phyloP scores from a whole-genome alignment of 2,329 filamentous ascomycete species.

The Fusarium sp. region DNA sequence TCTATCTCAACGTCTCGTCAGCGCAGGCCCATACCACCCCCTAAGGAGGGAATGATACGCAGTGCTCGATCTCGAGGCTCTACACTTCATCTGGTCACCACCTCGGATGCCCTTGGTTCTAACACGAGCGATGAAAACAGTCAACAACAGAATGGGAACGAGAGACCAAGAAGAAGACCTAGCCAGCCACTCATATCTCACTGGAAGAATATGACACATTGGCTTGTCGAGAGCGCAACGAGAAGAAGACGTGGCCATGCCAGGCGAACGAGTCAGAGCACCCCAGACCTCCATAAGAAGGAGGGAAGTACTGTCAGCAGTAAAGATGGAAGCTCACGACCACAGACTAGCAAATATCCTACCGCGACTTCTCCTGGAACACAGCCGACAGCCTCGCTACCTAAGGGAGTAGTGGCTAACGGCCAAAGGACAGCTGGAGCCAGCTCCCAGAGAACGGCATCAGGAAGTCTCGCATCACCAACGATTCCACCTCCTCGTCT shows the following conservation, averaged over 20 bases:
- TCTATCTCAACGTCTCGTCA: conserved; percentile 82
- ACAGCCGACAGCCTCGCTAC: conserved; percentile 58
- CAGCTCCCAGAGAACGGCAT: conserved; percentile 38
- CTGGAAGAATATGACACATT: conserved; percentile 73
- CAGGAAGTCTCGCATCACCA: conserved; percentile 44
- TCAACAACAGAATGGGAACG: conserved; percentile 48
- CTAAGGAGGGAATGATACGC: conserved; percentile 79
- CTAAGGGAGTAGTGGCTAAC: conserved; percentile 63
- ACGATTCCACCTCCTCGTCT: conserved; percentile 47
- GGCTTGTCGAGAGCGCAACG: conserved; percentile 70
- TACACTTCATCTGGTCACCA: conserved; percentile 85
- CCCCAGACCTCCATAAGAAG: conserved; percentile 67
- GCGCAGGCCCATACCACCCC: conserved; percentile 80
- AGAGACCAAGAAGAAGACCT: conserved; percentile 66
- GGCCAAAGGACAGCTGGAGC: conserved; percentile 53
- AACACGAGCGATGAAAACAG: conserved; percentile 46
- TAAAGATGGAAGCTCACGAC: conserved; percentile 67
- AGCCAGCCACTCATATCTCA: conserved; percentile 69
- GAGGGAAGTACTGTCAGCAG: conserved; percentile 57
- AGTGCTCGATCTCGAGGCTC: conserved; percentile 82
- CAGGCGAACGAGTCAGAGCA: conserved; percentile 66
- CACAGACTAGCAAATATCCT: conserved; percentile 69
- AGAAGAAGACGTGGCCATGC: conserved; percentile 61
- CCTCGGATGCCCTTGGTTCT: conserved; percentile 61
- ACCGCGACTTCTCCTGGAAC: conserved; percentile 51